A percentile compares a stretch with the other conserved stretches of the same genome.
phyloP scores from a whole-genome alignment of 495 filamentous ascomycete genomes.

The Neurospora terricola region DNA sequence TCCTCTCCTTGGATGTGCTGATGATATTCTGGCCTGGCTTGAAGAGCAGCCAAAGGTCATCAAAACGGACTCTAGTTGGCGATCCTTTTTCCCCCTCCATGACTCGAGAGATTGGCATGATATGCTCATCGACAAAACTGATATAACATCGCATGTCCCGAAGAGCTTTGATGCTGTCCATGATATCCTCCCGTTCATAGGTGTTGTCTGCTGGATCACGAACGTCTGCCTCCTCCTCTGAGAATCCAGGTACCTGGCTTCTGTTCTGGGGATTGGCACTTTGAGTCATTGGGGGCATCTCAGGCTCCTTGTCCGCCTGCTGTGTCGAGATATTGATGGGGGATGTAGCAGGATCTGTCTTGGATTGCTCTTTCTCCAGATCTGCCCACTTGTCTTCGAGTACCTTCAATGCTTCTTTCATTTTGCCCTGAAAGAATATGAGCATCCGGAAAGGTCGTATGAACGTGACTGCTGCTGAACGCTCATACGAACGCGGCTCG shows the following conservation, averaged over 20 bases:
- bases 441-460: slow-evolving; percentile 29
- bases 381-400: slow-evolving; percentile 30
- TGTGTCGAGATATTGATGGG: not conserved
- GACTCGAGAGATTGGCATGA: slow-evolving; percentile 17
- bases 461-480: slow-evolving; percentile 14
- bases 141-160: slow-evolving; percentile 25
- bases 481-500: not conserved
- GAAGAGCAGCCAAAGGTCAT: slow-evolving; percentile 31
- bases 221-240: not conserved
- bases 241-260: too few species aligned
- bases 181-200: slow-evolving; percentile 17
- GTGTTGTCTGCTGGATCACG: not conserved
- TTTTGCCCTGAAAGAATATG: slow-evolving; percentile 28
- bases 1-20: not conserved
- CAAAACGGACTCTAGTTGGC: slow-evolving; percentile 17
- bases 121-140: slow-evolving; percentile 25
- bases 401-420: slow-evolving; percentile 22
- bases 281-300: too few species aligned
- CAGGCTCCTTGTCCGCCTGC: not conserved
- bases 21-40: slow-evolving; percentile 17
- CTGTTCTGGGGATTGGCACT: too few species aligned
- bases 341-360: slow-evolving; percentile 5
- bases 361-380: slow-evolving; percentile 18
- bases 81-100: too few species aligned
- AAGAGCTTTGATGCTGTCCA: slow-evolving; percentile 24